Evolutionary conservation across 306 rosid genomes (phyloP).

Genomic region (Heteromeles arbutifolia): DNA sequence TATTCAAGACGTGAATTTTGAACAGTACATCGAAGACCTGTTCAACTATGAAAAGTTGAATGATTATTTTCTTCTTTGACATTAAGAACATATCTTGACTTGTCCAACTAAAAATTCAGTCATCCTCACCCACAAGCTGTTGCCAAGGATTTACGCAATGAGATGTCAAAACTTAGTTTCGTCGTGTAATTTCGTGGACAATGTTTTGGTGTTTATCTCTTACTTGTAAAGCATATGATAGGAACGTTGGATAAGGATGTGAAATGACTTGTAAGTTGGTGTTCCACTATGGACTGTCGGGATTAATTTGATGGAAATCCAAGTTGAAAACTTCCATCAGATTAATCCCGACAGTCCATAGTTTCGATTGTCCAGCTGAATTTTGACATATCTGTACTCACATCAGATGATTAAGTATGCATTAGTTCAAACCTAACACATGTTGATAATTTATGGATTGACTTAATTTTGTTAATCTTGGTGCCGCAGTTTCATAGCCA

Average conservation of each 20-base stretch:
- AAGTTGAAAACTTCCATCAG: neutral
- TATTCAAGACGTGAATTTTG: too few species aligned
- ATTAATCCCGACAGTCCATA: too few species aligned
- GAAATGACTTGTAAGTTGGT: constrained; percentile 4
- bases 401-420: neutral
- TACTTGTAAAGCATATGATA: neutral
- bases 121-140: neutral
- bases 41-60: neutral
- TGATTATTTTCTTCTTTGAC: neutral
- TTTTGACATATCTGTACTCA: neutral
- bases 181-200: neutral
- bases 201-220: constrained; percentile 5
- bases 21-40: too few species aligned
- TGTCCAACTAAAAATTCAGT: constrained; percentile 8
- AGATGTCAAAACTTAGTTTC: neutral
- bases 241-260: constrained; percentile 6
- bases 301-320: neutral
- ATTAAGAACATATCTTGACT: constrained; percentile 7
- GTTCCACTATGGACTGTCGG: constrained; percentile 11
- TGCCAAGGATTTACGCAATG: constrained; percentile 12
- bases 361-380: neutral
- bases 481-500: constrained; percentile 58
- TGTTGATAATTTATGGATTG: neutral
- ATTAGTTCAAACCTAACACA: neutral
- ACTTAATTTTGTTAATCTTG: constrained; percentile 9